Evolutionary conservation across 768 basidiomycete genomes (phyloP).

Genomic region (Kondoa subrosea): DNA sequence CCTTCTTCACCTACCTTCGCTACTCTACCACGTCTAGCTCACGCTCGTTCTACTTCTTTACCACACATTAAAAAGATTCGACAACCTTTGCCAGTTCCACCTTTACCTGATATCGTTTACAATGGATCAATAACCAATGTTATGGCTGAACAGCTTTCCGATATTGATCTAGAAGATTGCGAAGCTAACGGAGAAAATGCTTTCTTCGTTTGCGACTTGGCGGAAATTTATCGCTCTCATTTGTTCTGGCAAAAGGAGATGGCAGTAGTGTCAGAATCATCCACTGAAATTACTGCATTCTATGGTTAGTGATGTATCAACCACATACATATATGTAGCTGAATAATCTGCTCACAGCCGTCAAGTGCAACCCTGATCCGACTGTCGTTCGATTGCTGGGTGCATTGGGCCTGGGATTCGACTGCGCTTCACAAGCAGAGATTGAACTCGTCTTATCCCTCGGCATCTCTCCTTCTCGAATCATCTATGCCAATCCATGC

Average conservation of each 20-base stretch:
- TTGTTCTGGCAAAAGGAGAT: constrained; percentile 61
- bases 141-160: constrained; percentile 19
- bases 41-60: not conserved
- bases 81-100: constrained; percentile 4
- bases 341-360: constrained; percentile 40
- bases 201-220: constrained; percentile 89
- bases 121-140: constrained; percentile 21
- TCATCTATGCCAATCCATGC: constrained; percentile 98
- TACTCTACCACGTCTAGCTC: not conserved
- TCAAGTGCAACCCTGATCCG: constrained; percentile 97
- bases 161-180: constrained; percentile 28
- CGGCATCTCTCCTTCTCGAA: constrained; percentile 51
- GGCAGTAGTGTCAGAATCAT: constrained; percentile 70
- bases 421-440: constrained; percentile 90
- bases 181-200: constrained; percentile 64
- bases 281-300: constrained; percentile 53
- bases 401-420: constrained; percentile 79
- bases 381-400: constrained; percentile 80
- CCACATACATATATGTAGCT: constrained; percentile 28
- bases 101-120: constrained; percentile 15
- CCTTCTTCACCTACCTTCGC: not conserved
- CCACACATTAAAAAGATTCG: not conserved
- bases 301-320: not conserved
- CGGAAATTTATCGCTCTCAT: constrained; percentile 68
- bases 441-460: constrained; percentile 61